Evolutionary conservation across 306 rosid genomes (phyloP), one percentile per base, ranked within the genome.

Genomic region (Cicer cuneatum): DNA sequence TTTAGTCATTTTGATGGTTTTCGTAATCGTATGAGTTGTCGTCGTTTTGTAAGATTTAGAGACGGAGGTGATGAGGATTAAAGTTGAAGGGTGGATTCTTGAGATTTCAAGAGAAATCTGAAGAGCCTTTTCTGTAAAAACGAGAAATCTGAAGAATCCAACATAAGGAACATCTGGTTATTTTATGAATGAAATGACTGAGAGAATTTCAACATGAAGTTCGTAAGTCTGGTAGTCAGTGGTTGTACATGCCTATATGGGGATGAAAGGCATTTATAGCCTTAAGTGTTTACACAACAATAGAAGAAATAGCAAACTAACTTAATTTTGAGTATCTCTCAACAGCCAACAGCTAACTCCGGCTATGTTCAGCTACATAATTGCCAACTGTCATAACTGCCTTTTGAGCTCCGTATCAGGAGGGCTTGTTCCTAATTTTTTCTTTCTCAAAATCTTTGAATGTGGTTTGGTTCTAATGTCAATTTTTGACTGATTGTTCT

Each of bases 1-100:
- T 63, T 10, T 10, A 63, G 45, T 63, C 8, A 13, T 19, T 63
- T 39, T 63, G 35, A 63, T 14, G n/a, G 69, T 41, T 63, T 63
- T 6, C 48, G 2, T 39, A 1, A 15, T 16, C 2, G 8, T 5
- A 8, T 14, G 48, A 63, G 35, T 2, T 16, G 49, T 9, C 49
- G n/a, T 40, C 7, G 5, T 38, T 39, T 14, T 63, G 13, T 63
- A 63, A 14, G 13, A 13, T 39, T 63, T 63, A n/a, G n/a, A 14
- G 69, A 7, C 3, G 9, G 48, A 12, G 49, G 8, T 63, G 19
- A 38, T 21, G 37, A 10, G 35, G 18, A 56, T 35, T 56, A 56
- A 5, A 56, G 4, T 56, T 56, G 62, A 56, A 29, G 35, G 35
- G 5, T 29, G 35, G 35, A 29, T 29, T 29, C 35, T 29, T 29